phyloP scores from a whole-genome alignment of 1,139 yeast species.

The Geotrichum australiense region DNA sequence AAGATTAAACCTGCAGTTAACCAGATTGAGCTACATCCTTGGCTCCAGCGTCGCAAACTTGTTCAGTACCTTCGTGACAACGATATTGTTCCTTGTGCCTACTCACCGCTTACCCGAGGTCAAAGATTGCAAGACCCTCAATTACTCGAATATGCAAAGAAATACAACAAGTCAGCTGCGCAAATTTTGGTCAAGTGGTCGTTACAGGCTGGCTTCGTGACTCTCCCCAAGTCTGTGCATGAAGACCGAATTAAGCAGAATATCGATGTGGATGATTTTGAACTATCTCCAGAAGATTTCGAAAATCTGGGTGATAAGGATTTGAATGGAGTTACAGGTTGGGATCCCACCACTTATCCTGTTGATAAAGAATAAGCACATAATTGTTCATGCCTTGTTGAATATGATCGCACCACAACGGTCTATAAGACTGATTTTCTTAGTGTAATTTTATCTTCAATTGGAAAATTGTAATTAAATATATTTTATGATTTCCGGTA shows the following conservation, averaged over 20 bases:
- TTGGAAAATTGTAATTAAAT: too few species aligned
- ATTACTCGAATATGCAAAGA: conserved; percentile 18
- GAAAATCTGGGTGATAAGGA: conserved; percentile 31
- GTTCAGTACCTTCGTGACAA: conserved; percentile 47
- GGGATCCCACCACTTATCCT: conserved; percentile 19
- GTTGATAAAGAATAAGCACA: too few species aligned
- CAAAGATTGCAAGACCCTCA: conserved; percentile 39
- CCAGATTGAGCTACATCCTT: conserved; percentile 75
- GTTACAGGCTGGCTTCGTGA: conserved; percentile 42
- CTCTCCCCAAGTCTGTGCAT: conserved; percentile 63
- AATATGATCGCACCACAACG: too few species aligned
- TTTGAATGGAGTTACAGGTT: conserved; percentile 21
- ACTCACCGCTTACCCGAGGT: conserved; percentile 53
- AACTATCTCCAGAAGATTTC: conserved; percentile 38
- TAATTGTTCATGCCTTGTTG: too few species aligned
- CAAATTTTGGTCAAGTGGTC: conserved; percentile 44
- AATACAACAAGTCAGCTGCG: conserved; percentile 50
- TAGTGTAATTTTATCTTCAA: too few species aligned
- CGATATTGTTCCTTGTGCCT: conserved; percentile 58
- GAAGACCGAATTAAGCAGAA: conserved; percentile 43
- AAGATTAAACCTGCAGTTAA: conserved; percentile 57
- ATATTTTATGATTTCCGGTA: too few species aligned
- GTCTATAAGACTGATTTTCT: too few species aligned
- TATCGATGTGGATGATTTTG: conserved; percentile 44
- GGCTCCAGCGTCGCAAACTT: conserved; percentile 60